Base-by-base conservation (phyloP, 164 flowering plant genomes). In the Berberis thunbergii region DNA sequence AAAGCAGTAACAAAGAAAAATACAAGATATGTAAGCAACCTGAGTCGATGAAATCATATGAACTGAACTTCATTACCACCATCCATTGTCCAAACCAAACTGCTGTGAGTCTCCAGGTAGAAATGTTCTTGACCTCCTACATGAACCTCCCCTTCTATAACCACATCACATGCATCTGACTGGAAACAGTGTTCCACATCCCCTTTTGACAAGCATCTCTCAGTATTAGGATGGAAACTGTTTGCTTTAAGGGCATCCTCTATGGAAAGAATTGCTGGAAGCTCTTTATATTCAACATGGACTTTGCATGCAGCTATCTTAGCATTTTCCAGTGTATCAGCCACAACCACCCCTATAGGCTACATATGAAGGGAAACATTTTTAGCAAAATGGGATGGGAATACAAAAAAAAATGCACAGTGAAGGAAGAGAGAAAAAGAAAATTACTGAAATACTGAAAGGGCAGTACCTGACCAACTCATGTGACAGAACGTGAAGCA, bases 61-160 rank as follows among this genome's bases (percentile, higher is more conserved):
- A 73, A 26, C 26, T 26, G 26, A 26, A 93, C 92, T 79, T 93
- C 98, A 70, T 87, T 84, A 52, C 97, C 98, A 38, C 86, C 77
- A 73, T 94, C 98, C 75, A 74, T 52, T 41, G 97, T 84, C 97
- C 96, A 90, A 49, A 91, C 65, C 43, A 90, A 71, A 75, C 79
- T 88, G 74, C 89, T 71, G 3, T 88, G 65, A 2, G 97, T 80
- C 77, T 94, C 98, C 82, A 94, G 77, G 69, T 94, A 94, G 75
- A 94, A 94, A 68, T 94, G 98, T 63, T 94, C 98, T 70, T 94
- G 98, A 56, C 98, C 98, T 54, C 96, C 98, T 2, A 90, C 76
- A 49, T 72, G 86, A 59, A 91, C 97, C 62, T 87, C 89, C 59
- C 98, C 97, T 72, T 90, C 95, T 64, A 93, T 80, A 55, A 90